Percentiles rank a stretch among this genome's conserved stretches.
phyloP scores from a whole-genome alignment of 1,284 basidiomycete species.

The Schizopora paradoxa region DNA sequence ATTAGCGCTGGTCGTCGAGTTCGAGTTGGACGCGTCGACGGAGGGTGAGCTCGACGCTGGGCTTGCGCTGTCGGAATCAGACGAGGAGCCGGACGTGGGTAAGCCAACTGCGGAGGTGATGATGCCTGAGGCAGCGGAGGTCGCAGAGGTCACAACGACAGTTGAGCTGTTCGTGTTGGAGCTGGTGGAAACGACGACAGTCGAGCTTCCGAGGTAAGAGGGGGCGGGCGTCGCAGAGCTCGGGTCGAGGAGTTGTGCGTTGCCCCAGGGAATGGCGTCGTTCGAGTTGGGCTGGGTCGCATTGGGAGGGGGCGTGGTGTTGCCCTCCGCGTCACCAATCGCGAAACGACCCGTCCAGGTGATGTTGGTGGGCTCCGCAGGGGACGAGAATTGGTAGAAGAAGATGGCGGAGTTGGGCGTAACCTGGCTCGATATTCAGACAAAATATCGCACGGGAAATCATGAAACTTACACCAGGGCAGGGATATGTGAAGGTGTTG shows the following conservation, averaged over 20 bases:
- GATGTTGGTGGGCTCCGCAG: conserved; percentile 32
- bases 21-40: no score
- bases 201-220: conserved; percentile 17
- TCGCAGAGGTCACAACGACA: no score
- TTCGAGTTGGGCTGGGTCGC: conserved; percentile 47
- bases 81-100: no score
- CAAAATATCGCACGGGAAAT: background rate
- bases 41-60: no score
- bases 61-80: no score
- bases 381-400: conserved; percentile 70
- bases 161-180: no score
- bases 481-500: conserved; percentile 50
- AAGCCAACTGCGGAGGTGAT: no score
- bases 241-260: conserved; percentile 50
- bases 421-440: conserved; percentile 38
- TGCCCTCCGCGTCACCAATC: conserved; percentile 54
- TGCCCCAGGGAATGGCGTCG: conserved; percentile 62
- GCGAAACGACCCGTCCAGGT: conserved; percentile 81
- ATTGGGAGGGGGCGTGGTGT: conserved; percentile 46
- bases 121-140: no score
- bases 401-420: conserved; percentile 67
- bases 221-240: conserved; percentile 28
- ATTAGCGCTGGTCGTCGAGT: no score
- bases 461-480: conserved; percentile 49
- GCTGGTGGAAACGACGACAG: no score